phyloP scores from a whole-genome alignment of 2,329 filamentous ascomycete genomes.

The Cylindrodendrum hubeiense region DNA sequence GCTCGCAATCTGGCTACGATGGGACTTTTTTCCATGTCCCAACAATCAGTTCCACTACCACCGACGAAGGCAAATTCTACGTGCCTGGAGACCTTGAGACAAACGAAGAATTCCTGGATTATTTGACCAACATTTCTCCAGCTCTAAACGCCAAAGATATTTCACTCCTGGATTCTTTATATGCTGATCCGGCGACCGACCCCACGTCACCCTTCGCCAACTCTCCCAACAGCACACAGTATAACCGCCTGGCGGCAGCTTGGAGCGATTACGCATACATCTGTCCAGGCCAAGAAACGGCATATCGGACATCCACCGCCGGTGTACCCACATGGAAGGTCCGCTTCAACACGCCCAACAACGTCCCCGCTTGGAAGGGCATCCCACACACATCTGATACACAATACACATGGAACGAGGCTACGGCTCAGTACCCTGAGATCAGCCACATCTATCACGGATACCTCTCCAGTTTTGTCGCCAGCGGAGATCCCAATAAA shows the following conservation, averaged over 20 bases:
- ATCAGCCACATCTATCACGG: constrained; percentile 52
- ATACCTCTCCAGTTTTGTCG: constrained; percentile 53
- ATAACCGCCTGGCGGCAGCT: constrained; percentile 57
- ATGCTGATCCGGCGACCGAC: constrained; percentile 51
- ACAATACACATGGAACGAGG: constrained; percentile 53
- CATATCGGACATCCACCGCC: constrained; percentile 50
- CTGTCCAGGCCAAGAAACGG: constrained; percentile 59
- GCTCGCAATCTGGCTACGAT: constrained; percentile 55
- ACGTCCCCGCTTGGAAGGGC: constrained; percentile 49
- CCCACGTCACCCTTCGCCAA: constrained; percentile 50
- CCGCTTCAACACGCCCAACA: constrained; percentile 54
- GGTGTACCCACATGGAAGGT: constrained; percentile 52
- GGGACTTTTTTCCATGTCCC: constrained; percentile 53
- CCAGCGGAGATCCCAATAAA: constrained; percentile 50
- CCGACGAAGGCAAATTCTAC: constrained; percentile 52
- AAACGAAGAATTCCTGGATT: constrained; percentile 51
- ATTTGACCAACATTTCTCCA: constrained; percentile 50
- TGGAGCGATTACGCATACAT: constrained; percentile 60
- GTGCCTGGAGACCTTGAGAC: constrained; percentile 49
- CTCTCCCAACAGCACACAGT: constrained; percentile 58
- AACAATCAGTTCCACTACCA: constrained; percentile 52
- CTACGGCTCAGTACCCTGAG: constrained; percentile 50
- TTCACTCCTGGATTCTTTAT: constrained; percentile 44
- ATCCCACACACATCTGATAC: constrained; percentile 54
- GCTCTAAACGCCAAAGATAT: constrained; percentile 48